Percentiles rank a stretch among this genome's conserved stretches.
Conservation (phyloP, 31 red algal species). For the Odonthalia washingtoniensis region DNA sequence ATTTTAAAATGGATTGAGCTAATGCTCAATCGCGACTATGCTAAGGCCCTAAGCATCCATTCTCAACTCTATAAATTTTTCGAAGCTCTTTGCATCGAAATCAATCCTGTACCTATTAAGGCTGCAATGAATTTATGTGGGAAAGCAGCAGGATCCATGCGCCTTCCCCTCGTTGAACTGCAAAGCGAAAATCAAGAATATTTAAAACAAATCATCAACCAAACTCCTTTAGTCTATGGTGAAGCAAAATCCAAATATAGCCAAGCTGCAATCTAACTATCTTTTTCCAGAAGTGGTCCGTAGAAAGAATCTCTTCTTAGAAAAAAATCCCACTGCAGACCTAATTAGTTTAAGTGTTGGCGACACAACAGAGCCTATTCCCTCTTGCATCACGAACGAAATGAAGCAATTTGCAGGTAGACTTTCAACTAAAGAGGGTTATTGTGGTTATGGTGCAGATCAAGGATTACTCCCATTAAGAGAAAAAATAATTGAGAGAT, state of each 20-base stretch:
- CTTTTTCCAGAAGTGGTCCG: constrained; percentile 98
- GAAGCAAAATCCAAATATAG: constrained; percentile 75
- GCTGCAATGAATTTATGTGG: neutral
- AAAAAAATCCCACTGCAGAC: constrained; percentile 77
- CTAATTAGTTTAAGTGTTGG: constrained; percentile 94
- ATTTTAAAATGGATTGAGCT: neutral
- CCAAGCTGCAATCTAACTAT: constrained; percentile 95
- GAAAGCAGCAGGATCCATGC: neutral
- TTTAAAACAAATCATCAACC: too few species aligned
- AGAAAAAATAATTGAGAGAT: constrained; percentile 71
- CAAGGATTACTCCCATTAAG: constrained; percentile 78
- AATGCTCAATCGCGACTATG: neutral
- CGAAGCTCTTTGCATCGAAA: constrained; percentile 2
- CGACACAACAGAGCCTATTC: constrained; percentile 96
- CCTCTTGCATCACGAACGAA: constrained; percentile 70
- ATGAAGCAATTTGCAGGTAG: constrained; percentile 67
- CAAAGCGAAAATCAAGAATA: too few species aligned
- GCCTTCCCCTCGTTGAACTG: neutral
- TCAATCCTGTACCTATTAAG: constrained; percentile 17
- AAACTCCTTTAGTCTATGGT: constrained; percentile 13
- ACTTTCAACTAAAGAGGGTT: constrained; percentile 83
- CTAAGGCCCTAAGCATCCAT: neutral
- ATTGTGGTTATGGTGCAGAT: constrained; percentile 93
- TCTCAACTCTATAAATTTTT: neutral
- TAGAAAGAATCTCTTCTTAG: constrained; percentile 77